Evolutionary conservation across 148 eudicot species (phyloP), one percentile per base, ranked within the genome.

Genomic region (Talinum fruticosum): DNA sequence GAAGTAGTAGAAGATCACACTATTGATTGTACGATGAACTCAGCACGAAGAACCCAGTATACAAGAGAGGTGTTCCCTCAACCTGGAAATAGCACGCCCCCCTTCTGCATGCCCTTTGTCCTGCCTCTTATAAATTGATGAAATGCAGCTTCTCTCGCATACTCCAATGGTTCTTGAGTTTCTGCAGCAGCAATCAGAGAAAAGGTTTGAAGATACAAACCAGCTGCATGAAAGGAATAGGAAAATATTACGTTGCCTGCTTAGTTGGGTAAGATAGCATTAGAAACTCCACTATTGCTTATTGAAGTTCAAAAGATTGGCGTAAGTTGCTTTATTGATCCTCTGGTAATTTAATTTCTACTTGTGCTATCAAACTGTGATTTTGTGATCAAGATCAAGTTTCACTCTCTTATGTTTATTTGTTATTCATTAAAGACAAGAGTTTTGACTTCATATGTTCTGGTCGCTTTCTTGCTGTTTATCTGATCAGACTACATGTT

Each of bases 131-230:
- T 73, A 41, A 75, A 71, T 80, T 59, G 71, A 75, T 76, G 80
- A 59, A 74, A 77, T 79, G 86, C 98, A 95, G 98, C 91, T 95
- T 83, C 87, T 95, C 74, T 87, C 85, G 45, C 96, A 91, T 85
- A 92, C 98, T 45, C 83, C 90, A 47, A 79, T 83, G 90, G 97
- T 95, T 75, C 89, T 95, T 78, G 91, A 91, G 89, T 95, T 95
- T 76, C 84, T 95, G 66, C 85, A 83, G 79, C 96, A 89, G 77
- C 97, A 95, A 73, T 86, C 90, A 75, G 89, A 91, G 82, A 84
- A 83, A 81, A 83, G 79, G 62, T 76, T 85, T 85, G 91, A 86
- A 79, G 87, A 80, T 82, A 85, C 83, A 75, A 78, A 79, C 76
- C 92, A 78, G 68, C 85, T 83, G 78, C 90, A 89, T 83, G 93